phyloP scores from a whole-genome alignment of 108 stramenopile genomes.

The Nitzschia sp. region DNA sequence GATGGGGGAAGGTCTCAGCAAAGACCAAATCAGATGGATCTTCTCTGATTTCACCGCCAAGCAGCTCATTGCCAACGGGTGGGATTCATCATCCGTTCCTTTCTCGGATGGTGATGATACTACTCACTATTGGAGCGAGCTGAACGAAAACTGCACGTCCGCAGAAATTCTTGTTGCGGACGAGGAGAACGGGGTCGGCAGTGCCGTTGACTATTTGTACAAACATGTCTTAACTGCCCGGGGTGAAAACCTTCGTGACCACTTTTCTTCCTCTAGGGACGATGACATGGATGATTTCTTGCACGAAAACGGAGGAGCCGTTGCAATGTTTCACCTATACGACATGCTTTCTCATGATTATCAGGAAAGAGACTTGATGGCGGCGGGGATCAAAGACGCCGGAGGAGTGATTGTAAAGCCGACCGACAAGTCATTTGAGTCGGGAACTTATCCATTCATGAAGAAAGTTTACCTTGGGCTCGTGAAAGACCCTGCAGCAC shows the following conservation, averaged over 20 bases:
- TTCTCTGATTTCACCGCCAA: slow-evolving; percentile 9
- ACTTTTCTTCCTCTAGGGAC: background rate
- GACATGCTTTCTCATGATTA: background rate
- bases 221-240: background rate
- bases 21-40: slow-evolving; percentile 36
- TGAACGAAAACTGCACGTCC: background rate
- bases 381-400: background rate
- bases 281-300: slow-evolving; percentile 2
- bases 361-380: background rate
- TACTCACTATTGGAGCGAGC: slow-evolving; percentile 19
- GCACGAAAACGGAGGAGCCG: slow-evolving; percentile 1
- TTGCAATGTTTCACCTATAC: slow-evolving; percentile 8
- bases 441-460: slow-evolving; percentile 16
- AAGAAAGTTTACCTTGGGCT: background rate
- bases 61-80: slow-evolving; percentile 8
- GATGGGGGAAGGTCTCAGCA: slow-evolving; percentile 13
- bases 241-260: background rate
- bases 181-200: background rate
- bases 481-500: background rate
- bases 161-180: slow-evolving; percentile 16
- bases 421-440: background rate
- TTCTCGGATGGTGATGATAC: slow-evolving; percentile 3
- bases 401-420: slow-evolving; percentile 5
- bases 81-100: background rate
- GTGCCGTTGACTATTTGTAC: slow-evolving; percentile 2